phyloP scores from a whole-genome alignment of 2,329 filamentous ascomycete genomes.

The Tolypocladium guangdongense region DNA sequence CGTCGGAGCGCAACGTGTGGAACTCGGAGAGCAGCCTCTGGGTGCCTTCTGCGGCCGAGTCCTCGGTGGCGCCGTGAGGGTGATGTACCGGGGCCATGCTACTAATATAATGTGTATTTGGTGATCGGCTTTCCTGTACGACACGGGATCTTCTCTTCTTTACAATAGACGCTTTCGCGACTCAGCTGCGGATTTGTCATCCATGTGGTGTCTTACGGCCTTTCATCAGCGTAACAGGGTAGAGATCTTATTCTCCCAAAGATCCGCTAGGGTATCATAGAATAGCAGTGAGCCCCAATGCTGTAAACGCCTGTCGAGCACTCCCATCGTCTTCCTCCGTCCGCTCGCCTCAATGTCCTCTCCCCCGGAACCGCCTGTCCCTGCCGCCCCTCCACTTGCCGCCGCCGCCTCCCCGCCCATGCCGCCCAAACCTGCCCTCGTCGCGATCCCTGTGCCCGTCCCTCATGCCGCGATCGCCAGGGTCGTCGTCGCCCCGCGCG shows the following conservation, averaged over 20 bases:
- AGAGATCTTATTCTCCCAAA: background rate
- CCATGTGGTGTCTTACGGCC: background rate
- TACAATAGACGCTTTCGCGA: background rate
- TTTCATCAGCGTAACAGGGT: background rate
- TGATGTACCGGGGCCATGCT: background rate
- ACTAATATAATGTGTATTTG: background rate
- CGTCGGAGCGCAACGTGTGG: constrained; percentile 29
- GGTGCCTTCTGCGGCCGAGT: constrained; percentile 20
- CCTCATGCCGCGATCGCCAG: constrained; percentile 18
- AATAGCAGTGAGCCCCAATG: background rate
- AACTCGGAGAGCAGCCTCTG: constrained; percentile 34
- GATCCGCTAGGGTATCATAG: background rate
- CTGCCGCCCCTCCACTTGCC: constrained; percentile 27
- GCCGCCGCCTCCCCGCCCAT: constrained; percentile 19
- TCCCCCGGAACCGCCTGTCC: constrained; percentile 22
- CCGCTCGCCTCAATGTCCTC: constrained; percentile 14
- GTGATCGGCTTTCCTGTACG: background rate
- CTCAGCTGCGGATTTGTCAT: background rate
- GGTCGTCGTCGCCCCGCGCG: constrained; percentile 21
- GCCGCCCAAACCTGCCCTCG: constrained; percentile 21
- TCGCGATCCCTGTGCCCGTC: constrained; percentile 23
- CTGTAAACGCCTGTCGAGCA: background rate
- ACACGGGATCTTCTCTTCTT: background rate
- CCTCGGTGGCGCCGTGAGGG: constrained; percentile 3
- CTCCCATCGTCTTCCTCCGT: background rate